Percentiles rank a stretch among this genome's conserved stretches.
These are phyloP conservation scores for Chamaecyparis obtusa DNA, from an alignment of 75 land plant species.

Conservation along the genomic window DNA sequence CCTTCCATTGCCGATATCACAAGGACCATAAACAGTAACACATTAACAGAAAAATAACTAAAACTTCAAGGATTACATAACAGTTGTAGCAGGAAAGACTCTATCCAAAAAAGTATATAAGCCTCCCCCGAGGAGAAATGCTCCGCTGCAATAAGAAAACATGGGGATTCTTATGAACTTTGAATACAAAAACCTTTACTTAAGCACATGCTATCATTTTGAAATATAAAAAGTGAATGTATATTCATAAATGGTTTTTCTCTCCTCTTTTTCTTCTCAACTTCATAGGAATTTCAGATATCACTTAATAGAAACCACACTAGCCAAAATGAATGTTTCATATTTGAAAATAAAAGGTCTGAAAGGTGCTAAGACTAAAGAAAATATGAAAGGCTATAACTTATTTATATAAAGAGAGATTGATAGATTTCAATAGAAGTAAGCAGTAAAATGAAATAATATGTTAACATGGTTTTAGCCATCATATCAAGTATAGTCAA, in stretches of 20 bases:
- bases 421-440: background rate
- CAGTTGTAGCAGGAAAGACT: slow-evolving; percentile 57
- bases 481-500: background rate
- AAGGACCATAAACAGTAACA: background rate
- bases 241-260: background rate
- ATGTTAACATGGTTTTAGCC: too few relatives aligned
- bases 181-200: background rate
- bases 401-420: too few relatives aligned
- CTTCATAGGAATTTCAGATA: background rate
- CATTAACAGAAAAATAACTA: background rate
- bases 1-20: too few relatives aligned
- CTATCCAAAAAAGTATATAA: slow-evolving; percentile 79
- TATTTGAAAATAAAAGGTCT: background rate
- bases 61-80: slow-evolving; percentile 38
- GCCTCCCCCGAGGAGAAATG: slow-evolving; percentile 87
- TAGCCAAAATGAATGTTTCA: background rate
- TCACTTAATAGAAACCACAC: background rate
- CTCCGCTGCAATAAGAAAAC: slow-evolving; percentile 61
- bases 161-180: background rate
- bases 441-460: background rate
- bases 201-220: background rate
- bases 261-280: background rate
- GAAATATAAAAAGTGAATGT: background rate
- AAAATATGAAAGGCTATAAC: background rate
- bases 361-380: background rate